Evolutionary conservation across 805 yeast species (phyloP), one percentile per base, ranked within the genome.

Genomic region (Priceomyces castillae): DNA sequence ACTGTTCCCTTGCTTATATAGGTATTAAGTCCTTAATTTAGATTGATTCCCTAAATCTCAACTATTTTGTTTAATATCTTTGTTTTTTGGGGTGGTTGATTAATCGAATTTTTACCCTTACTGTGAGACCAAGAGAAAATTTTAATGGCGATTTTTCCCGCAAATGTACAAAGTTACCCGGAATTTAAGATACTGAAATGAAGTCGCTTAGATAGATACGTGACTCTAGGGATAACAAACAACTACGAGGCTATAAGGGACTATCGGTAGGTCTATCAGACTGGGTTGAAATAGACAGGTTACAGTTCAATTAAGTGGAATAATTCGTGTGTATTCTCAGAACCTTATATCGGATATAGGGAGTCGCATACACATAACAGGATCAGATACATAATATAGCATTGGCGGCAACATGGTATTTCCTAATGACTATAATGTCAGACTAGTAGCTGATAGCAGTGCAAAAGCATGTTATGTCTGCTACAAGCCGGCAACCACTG

Each of bases 391-490:
- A 28, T 10, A 28, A 28, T 23, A 7, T 7, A 23, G n/a, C 25
- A 28, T 28, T 28, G 15, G 31, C 15, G 15, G 31, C 31, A 28
- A 28, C 15, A 45, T 49, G 53, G 28, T 41, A 15, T 61, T 61
- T 37, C 44, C 57, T 12, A 77, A 79, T 56, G 58, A 61, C 3
- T 78, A 80, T 53, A 58, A 50, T 10, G 49, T 66, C 25, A 62
- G 76, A 38, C 61, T 60, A 41, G 83, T 74, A 10, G 69, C 77
- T 1, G 64, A 58, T 1, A 43, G 53, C 3, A 75, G 71, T 42
- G 42, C 71, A 19, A 73, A 66, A 48, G 56, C 83, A 1, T 80
- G 85, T 53, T 48, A 46, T 16, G 57, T 78, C 11, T 80, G 85
- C 61, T 78, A 62, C 57, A 77, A 76, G 48, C 73, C 80, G 1